phyloP scores from a whole-genome alignment of 768 basidiomycete species.

The Zangia roseola region DNA sequence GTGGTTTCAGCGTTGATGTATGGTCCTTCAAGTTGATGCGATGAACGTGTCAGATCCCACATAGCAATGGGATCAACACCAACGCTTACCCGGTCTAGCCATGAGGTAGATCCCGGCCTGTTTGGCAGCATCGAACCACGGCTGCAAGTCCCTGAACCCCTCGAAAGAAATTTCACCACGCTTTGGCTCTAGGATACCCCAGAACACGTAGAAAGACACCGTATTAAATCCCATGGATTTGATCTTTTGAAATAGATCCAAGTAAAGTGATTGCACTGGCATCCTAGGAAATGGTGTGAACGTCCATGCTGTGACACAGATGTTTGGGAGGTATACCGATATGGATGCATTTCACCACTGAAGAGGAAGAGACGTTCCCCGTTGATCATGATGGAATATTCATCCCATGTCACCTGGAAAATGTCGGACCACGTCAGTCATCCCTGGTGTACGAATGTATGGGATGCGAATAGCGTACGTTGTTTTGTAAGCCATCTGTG shows the following conservation, averaged over 20 bases:
- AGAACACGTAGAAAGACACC: slow-evolving; percentile 59
- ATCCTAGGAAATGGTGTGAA: slow-evolving; percentile 12
- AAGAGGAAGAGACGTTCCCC: slow-evolving; percentile 58
- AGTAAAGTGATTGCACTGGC: slow-evolving; percentile 37
- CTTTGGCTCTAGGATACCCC: slow-evolving; percentile 46
- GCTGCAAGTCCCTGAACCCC: slow-evolving; percentile 39
- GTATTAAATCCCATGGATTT: slow-evolving; percentile 40
- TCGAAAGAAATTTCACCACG: slow-evolving; percentile 52
- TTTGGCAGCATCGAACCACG: slow-evolving; percentile 30
- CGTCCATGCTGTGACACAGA: not conserved
- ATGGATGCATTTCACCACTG: slow-evolving; percentile 63
- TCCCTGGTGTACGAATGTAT: not conserved
- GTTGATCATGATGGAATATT: slow-evolving; percentile 55
- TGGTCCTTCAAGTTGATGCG: slow-evolving; percentile 20
- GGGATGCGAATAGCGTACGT: slow-evolving; percentile 3
- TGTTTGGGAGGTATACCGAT: slow-evolving; percentile 27
- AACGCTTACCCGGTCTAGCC: slow-evolving; percentile 24
- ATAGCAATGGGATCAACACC: not conserved
- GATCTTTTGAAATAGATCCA: slow-evolving; percentile 61
- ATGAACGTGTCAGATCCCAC: not conserved
- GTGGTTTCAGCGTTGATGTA: slow-evolving; percentile 36
- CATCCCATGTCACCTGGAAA: slow-evolving; percentile 54
- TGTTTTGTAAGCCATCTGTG: slow-evolving; percentile 15
- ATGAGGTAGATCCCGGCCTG: slow-evolving; percentile 27
- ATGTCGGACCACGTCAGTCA: not conserved